phyloP scores from a whole-genome alignment of 306 rosid species.

The Quillaja saponaria region DNA sequence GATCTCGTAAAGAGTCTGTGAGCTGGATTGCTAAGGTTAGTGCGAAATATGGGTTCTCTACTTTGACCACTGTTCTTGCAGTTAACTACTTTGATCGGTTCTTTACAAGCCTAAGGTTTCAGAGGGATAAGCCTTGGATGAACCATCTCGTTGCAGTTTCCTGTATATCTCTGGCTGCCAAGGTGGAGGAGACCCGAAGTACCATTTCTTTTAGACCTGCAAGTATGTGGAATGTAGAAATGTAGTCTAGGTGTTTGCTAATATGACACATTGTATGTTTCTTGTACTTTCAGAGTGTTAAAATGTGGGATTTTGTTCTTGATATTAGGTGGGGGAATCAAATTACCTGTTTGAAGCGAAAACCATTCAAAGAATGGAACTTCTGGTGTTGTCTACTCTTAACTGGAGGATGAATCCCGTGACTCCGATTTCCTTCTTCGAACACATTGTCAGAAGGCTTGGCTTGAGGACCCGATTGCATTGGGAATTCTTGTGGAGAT shows the following conservation, averaged over 20 bases:
- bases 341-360: conserved; percentile 77
- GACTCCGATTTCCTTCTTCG: conserved; percentile 85
- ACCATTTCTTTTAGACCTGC: conserved; percentile 80
- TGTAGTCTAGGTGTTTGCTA: conserved; percentile 49
- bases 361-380: conserved; percentile 94
- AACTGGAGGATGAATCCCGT: conserved; percentile 93
- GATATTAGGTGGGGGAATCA: conserved; percentile 68
- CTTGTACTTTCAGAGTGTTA: background rate
- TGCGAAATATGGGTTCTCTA: conserved; percentile 60
- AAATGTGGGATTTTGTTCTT: conserved; percentile 11
- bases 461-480: conserved; percentile 68
- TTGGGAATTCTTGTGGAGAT: conserved; percentile 71
- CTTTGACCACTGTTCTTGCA: conserved; percentile 73
- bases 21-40: conserved; percentile 67
- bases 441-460: conserved; percentile 75
- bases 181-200: conserved; percentile 83
- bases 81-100: conserved; percentile 94
- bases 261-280: conserved; percentile 34
- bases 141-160: conserved; percentile 76
- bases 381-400: conserved; percentile 79
- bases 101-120: conserved; percentile 50
- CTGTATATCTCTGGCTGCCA: conserved; percentile 85
- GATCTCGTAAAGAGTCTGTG: conserved; percentile 59
- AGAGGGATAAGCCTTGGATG: conserved; percentile 84
- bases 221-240: conserved; percentile 46